Conservation (phyloP, 257 asterid species). For the Misopates orontium region DNA sequence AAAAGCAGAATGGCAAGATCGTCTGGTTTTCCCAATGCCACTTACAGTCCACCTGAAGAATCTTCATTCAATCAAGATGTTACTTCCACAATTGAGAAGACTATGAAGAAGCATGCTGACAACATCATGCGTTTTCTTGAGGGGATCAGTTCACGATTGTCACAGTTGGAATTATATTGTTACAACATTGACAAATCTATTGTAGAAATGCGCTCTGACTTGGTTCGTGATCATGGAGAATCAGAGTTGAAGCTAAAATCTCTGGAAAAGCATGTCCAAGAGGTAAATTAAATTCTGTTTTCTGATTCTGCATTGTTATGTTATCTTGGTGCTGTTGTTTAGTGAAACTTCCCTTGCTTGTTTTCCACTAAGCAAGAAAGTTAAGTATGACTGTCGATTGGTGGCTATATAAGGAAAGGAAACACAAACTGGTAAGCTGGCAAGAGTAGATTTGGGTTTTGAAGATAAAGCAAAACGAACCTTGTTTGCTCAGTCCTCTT, state of each 20-base stretch:
- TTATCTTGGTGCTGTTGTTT: conserved; percentile 3
- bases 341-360: conserved; percentile 2
- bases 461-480: too few relatives aligned
- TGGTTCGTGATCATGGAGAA: conserved; percentile 74
- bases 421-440: too few relatives aligned
- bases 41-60: conserved; percentile 78
- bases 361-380: not conserved
- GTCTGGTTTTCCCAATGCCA: conserved; percentile 55
- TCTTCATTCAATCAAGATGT: conserved; percentile 71
- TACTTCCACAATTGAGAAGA: conserved; percentile 59
- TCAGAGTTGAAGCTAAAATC: conserved; percentile 76
- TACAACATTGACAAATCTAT: conserved; percentile 90
- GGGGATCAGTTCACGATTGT: conserved; percentile 91
- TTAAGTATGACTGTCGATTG: too few relatives aligned
- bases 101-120: conserved; percentile 83
- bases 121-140: conserved; percentile 91
- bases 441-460: too few relatives aligned
- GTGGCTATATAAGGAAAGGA: too few relatives aligned
- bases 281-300: conserved; percentile 42
- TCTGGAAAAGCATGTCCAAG: conserved; percentile 83
- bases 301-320: not conserved
- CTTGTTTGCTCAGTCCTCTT: too few relatives aligned
- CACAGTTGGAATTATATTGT: conserved; percentile 86
- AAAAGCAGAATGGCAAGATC: conserved; percentile 78
- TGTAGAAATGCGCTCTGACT: conserved; percentile 87